Base-by-base conservation (phyloP, 2,329 filamentous ascomycete species). In the Colletotrichum sp. region DNA sequence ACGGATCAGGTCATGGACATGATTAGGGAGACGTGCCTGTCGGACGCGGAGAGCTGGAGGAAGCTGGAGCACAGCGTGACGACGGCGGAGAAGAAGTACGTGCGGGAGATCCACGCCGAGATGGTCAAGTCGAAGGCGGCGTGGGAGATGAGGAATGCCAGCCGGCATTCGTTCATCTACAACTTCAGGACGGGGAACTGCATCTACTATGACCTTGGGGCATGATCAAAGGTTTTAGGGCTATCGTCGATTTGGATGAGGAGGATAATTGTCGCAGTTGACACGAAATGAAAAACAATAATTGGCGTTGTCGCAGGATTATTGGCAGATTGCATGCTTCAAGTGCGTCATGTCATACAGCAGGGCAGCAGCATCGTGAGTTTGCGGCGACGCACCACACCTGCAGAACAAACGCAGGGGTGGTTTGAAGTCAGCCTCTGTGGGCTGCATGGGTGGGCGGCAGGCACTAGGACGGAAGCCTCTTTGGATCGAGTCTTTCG, bases 181-280 rank as follows among this genome's bases (percentile, higher is more conserved):
- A 98, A 98, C 81, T 98, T 98, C 80, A 89, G 96, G 75, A 98
- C 95, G 12, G 94, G 94, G 0, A 93, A 90, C 74, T 96, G 95
- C 82, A 90, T 98, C 67, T 95, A 96, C 82, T 98, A 98, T 84
- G 96, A 98, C 84, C 85, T 98, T 59, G 87, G 86, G 34, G 84
- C 82, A n/a, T 89, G 80, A 79, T 59, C 55, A 18, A 30, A 28
- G 21, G 55, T 3, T 13, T 13, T 7, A 52, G 43, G 43, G 55
- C 24, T 59, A 26, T n/a, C 1, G 24, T 30, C 1, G 55, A 30
- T 30, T 30, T 26, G 24, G 55, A 30, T 59, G 55, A 59, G 10
- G 55, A 52, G 10, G n/a, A 52, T 52, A 21, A 2, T 7, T 59
- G 55, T 59, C 26, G 55, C 55, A 59, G 55, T 16, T 15, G 24